Conservation (phyloP, 2,329 filamentous ascomycete species). For the Sclerotinia subarctica region DNA sequence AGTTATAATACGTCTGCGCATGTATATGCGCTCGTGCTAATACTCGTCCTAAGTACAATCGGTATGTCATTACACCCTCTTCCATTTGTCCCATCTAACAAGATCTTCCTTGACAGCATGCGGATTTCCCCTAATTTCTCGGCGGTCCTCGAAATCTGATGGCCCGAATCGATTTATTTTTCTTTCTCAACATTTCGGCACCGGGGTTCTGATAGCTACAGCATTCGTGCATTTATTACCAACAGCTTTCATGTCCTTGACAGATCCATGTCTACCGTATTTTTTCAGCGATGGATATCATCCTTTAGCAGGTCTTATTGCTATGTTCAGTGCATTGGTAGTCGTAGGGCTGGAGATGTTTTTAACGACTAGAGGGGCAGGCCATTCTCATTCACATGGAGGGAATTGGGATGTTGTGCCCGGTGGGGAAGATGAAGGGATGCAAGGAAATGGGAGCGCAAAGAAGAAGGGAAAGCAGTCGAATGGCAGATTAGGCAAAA, state of each 20-base stretch:
- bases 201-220: conserved; percentile 80
- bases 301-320: conserved; percentile 76
- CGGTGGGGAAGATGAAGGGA: conserved; percentile 43
- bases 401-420: conserved; percentile 34
- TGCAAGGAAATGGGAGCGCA: conserved; percentile 34
- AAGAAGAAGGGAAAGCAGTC: conserved; percentile 28
- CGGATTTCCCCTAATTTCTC: conserved; percentile 38
- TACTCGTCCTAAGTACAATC: conserved; percentile 52
- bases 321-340: conserved; percentile 76
- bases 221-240: conserved; percentile 73
- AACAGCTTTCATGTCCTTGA: conserved; percentile 58
- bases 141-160: conserved; percentile 34
- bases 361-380: conserved; percentile 68
- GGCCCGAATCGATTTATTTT: conserved; percentile 45
- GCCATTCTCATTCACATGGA: conserved; percentile 57
- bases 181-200: conserved; percentile 68
- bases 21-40: conserved; percentile 55
- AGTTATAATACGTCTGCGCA: conserved; percentile 55
- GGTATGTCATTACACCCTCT: conserved; percentile 36
- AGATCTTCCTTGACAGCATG: conserved; percentile 33
- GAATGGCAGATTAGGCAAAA: conserved; percentile 34
- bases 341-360: conserved; percentile 88
- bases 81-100: conserved; percentile 15
- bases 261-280: conserved; percentile 65
- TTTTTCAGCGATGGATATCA: conserved; percentile 79